These are phyloP conservation scores for Saturnispora zaruensis DNA, from an alignment of 805 yeast genomes.

Conservation along the genomic window DNA sequence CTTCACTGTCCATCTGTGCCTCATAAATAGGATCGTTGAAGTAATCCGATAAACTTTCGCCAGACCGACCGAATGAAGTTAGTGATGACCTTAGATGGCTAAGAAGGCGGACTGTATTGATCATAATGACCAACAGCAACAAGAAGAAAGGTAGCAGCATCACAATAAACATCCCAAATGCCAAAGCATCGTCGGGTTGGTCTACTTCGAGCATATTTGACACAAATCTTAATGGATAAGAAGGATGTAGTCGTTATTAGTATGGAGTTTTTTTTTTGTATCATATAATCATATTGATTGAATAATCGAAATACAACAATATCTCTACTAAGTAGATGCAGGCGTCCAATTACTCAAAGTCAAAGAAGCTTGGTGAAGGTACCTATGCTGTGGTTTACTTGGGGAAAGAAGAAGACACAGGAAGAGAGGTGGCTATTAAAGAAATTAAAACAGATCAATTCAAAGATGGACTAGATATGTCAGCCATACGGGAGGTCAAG, in stretches of 20 bases:
- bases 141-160: conserved; percentile 1
- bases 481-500: conserved; percentile 90
- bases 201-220: background rate
- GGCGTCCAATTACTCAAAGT: conserved; percentile 33
- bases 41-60: background rate
- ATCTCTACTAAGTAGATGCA: background rate
- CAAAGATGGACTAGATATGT: conserved; percentile 96
- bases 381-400: conserved; percentile 95
- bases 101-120: background rate
- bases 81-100: background rate
- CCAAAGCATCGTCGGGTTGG: background rate
- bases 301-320: background rate
- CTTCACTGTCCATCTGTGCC: conserved; percentile 49
- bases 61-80: background rate
- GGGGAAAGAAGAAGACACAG: conserved; percentile 54
- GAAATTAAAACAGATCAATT: conserved; percentile 92
- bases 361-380: conserved; percentile 95
- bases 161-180: conserved; percentile 1
- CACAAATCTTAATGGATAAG: background rate
- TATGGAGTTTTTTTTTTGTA: background rate
- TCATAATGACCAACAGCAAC: background rate
- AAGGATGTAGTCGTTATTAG: background rate
- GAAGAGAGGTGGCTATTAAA: conserved; percentile 75
- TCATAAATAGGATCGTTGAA: conserved; percentile 55
- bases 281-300: background rate